Evolutionary conservation across 495 filamentous ascomycete genomes (phyloP), one percentile per base, ranked within the genome.

Genomic region (Xylaria cubensis): DNA sequence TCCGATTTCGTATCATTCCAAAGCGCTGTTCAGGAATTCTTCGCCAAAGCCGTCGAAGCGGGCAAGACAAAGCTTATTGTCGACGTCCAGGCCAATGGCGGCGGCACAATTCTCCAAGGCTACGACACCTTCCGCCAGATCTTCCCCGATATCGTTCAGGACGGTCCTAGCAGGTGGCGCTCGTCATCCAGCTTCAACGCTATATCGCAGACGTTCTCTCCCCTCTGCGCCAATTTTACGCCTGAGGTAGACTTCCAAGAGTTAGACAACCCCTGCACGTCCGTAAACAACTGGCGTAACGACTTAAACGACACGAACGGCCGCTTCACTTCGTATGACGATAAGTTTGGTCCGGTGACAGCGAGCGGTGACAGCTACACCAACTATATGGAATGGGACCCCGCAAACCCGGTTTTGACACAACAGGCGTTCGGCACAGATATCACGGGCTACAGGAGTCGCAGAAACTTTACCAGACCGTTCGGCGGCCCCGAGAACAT

Each of bases 251-350:
- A 53, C 32, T 61, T 15, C n/a, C 69, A 71, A 13, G 36, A 71
- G 0, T n/a, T 71, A 1, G 61, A 64, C 41, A 42, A 26, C 17
- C 29, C 34, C n/a, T 71, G 61, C 48, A 64, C n/a, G n/a, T n/a
- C 59, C 2, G 46, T 61, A 10, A 15, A 64, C 15, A 71, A 71
- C 69, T 71, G 61, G 56, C 56, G 69, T 3, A 64, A 55, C 48
- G 69, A 71, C 34, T 44, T 71, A 15, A 71, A 71, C 17, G 74
- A 71, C 17, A 86, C 84, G 0, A 77, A 77, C 19, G 64, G 72
- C 44, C 82, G 80, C 53, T 90, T 88, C 78, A 74, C 77, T 13
- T 86, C 85, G 2, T 90, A 85, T 86, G 73, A 79, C 7, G 86
- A 90, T 46, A 81, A 86, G 42, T 88, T 84, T 74, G 87, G 87